phyloP scores from a whole-genome alignment of 2,329 filamentous ascomycete genomes.

The Fusarium sp. region DNA sequence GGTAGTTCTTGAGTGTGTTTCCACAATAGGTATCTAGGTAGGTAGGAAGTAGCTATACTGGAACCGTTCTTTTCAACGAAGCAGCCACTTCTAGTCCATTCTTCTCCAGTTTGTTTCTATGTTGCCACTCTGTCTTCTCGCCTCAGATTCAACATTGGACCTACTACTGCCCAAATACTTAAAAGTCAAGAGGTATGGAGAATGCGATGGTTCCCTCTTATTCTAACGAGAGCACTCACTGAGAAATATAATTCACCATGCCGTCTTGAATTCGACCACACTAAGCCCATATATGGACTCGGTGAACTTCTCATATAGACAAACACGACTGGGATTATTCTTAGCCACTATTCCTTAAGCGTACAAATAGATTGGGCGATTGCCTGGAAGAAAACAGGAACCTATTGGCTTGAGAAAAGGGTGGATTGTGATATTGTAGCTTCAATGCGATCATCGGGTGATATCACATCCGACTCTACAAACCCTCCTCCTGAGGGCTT shows the following conservation, averaged over 20 bases:
- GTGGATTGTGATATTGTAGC: neutral
- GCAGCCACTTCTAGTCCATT: neutral
- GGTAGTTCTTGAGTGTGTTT: neutral
- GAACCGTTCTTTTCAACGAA: too few species aligned
- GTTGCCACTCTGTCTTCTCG: neutral
- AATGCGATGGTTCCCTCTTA: neutral
- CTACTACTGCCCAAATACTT: neutral
- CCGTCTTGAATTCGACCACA: too few species aligned
- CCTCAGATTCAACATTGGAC: neutral
- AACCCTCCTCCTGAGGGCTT: neutral
- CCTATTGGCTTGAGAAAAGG: neutral
- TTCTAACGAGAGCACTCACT: neutral
- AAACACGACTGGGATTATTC: neutral
- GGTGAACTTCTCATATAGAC: neutral
- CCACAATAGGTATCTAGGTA: too few species aligned
- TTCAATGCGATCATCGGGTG: neutral
- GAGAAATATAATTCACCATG: neutral
- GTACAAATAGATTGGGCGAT: neutral
- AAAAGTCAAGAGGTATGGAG: neutral
- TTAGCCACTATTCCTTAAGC: neutral
- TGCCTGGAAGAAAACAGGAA: neutral
- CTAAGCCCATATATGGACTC: neutral
- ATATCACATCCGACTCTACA: neutral
- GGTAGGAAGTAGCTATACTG: neutral
- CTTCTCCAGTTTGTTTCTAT: neutral